A percentile compares a stretch with the other conserved stretches of the same genome.
These are phyloP conservation scores for Posidonia australis DNA, from an alignment of 106 monocot species.

Conservation along the genomic window DNA sequence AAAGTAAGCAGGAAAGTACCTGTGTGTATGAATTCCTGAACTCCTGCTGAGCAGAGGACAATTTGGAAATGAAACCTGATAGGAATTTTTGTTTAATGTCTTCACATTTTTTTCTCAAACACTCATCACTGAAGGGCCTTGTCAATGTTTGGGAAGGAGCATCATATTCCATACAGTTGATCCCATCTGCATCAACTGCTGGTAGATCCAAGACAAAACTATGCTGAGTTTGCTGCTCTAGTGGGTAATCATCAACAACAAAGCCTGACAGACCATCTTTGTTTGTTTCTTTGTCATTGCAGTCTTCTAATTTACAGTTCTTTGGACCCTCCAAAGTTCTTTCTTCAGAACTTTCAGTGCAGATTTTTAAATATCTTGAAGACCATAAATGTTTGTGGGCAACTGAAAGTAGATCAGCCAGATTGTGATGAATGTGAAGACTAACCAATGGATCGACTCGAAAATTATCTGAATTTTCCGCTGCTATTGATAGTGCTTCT, in stretches of 20 bases:
- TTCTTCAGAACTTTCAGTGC: constrained; percentile 14
- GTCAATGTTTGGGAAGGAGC: constrained; percentile 16
- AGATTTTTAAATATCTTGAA: background rate
- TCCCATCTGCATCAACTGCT: constrained; percentile 6
- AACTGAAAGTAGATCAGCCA: constrained; percentile 50
- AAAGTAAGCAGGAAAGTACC: constrained; percentile 25
- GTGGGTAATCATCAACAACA: background rate
- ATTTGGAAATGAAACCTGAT: constrained; percentile 52
- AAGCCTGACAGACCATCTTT: background rate
- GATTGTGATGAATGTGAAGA: constrained; percentile 87
- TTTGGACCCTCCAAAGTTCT: constrained; percentile 5
- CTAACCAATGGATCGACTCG: constrained; percentile 85
- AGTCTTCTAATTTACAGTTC: background rate
- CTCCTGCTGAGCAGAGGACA: constrained; percentile 60
- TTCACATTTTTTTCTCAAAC: constrained; percentile 57
- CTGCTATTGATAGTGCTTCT: constrained; percentile 60
- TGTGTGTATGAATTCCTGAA: constrained; percentile 45
- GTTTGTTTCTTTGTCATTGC: background rate
- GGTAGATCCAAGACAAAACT: background rate
- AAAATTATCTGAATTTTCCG: constrained; percentile 61
- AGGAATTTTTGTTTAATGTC: constrained; percentile 64
- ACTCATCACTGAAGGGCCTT: constrained; percentile 37
- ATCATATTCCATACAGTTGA: constrained; percentile 9
- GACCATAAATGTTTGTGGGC: constrained; percentile 20
- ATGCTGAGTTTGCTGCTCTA: background rate